These are phyloP conservation scores for Mycosarcoma mackinlayi DNA, from an alignment of 1,284 basidiomycete species.

Conservation along the genomic window DNA sequence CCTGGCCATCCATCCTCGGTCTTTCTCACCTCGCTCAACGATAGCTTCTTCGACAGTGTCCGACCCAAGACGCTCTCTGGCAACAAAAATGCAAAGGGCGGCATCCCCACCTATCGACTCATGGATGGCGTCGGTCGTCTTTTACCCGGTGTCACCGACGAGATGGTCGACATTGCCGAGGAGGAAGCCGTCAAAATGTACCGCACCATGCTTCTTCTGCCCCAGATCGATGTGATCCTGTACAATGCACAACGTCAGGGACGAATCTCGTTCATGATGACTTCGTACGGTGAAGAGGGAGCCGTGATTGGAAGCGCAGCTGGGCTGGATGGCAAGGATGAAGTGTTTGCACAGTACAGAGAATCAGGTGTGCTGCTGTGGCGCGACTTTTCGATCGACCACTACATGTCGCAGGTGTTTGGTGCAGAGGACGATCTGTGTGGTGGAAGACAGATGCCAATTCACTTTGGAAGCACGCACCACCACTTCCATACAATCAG, in stretches of 20 bases:
- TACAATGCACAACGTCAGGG: conserved; percentile 93
- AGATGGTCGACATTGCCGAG: conserved; percentile 47
- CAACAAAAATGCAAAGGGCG: conserved; percentile 42
- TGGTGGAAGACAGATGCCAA: conserved; percentile 65
- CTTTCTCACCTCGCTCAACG: conserved; percentile 57
- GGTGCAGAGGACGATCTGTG: conserved; percentile 57
- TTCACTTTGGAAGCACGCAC: conserved; percentile 83
- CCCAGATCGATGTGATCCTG: conserved; percentile 85
- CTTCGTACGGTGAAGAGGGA: conserved; percentile 84
- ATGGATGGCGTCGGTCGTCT: conserved; percentile 55
- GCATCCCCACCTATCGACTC: conserved; percentile 62
- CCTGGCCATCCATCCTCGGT: conserved; percentile 57
- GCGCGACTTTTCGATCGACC: conserved; percentile 76
- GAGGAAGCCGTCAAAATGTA: conserved; percentile 60
- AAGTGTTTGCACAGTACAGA: conserved; percentile 71
- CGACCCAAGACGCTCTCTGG: conserved; percentile 43
- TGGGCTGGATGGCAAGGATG: conserved; percentile 83
- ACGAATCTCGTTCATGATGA: conserved; percentile 90
- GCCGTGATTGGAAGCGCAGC: conserved; percentile 90
- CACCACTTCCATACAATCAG: conserved; percentile 94
- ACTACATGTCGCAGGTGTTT: conserved; percentile 59
- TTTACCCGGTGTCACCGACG: conserved; percentile 53
- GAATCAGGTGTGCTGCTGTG: conserved; percentile 90
- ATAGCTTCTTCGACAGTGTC: conserved; percentile 57
- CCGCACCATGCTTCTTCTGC: conserved; percentile 72